Evolutionary conservation across 2,329 filamentous ascomycete genomes (phyloP), one percentile per base, ranked within the genome.

Genomic region (Nemania sp.): DNA sequence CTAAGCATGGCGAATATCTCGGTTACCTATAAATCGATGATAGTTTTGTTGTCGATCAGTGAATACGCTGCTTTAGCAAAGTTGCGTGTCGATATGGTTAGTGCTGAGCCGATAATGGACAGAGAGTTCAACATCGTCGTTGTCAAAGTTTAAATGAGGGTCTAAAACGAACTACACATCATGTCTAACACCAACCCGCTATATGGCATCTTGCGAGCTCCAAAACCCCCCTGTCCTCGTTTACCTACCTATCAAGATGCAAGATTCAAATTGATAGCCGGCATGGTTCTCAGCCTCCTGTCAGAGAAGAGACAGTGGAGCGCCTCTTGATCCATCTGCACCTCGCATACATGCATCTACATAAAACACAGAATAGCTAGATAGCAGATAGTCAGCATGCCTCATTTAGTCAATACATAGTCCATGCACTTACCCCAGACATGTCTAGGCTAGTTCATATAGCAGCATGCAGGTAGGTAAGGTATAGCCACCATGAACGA

Each of bases 371-470:
- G 18, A 43, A 51, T 51, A 51, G 22, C 47, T 20, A n/a, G 41
- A 20, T 45, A 35, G 32, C 11, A 8, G 32, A 11, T 35, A 35
- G 2, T 43, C 20, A 24, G 24, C 18, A 18, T 27, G 24, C 45
- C 45, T 18, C 43, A 59, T 41, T 41, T 32, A 49, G 18, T 26
- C 5, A 38, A 54, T 38, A 20, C 18, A 53, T 32, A 49, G 18
- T 27, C 4, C 24, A 55, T 38, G 15, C 11, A 45, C 54, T 27
- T 53, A 10, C 8, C 11, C 47, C 15, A 64, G 52, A 68, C 56
- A 66, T 60, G 54, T 56, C 62, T 66, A 35, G 32, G 32, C 11
- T 35, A 59, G 62, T 53, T 26, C 27, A 27, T 49, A 24, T 29
- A 18, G 38, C 54, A 41, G n/a, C 24, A 24, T 26, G 13, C 20